Conservation (phyloP, 805 yeast species). For the Cyberlindnera subsufficiens region DNA sequence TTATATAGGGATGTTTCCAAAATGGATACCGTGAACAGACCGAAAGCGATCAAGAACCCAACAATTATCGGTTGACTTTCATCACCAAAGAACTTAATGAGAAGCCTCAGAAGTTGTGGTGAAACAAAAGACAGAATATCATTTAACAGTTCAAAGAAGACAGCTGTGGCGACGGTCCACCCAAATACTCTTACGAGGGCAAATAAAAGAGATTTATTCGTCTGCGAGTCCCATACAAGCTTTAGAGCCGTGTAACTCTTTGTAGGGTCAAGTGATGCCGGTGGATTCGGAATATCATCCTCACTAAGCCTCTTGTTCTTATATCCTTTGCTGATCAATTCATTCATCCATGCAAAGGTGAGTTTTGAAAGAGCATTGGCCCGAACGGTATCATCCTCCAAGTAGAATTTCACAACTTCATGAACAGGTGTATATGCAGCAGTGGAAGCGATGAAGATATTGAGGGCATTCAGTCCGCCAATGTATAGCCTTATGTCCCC, state of each 20-base stretch:
- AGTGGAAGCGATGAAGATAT: slow-evolving; percentile 16
- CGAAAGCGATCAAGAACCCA: slow-evolving; percentile 58
- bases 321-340: slow-evolving; percentile 74
- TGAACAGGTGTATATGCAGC: slow-evolving; percentile 32
- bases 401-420: slow-evolving; percentile 30
- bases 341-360: slow-evolving; percentile 90
- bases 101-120: slow-evolving; percentile 70
- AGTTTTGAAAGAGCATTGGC: slow-evolving; percentile 72
- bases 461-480: slow-evolving; percentile 2
- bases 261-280: slow-evolving; percentile 55
- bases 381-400: slow-evolving; percentile 38
- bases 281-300: slow-evolving; percentile 75
- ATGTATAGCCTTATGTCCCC: slow-evolving; percentile 22
- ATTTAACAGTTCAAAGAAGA: slow-evolving; percentile 63
- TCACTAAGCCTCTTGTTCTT: slow-evolving; percentile 38
- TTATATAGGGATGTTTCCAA: slow-evolving; percentile 58
- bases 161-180: slow-evolving; percentile 60
- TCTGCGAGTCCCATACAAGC: slow-evolving; percentile 55
- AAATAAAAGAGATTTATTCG: slow-evolving; percentile 42
- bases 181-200: slow-evolving; percentile 76
- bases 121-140: slow-evolving; percentile 82
- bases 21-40: slow-evolving; percentile 59
- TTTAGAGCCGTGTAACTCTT: slow-evolving; percentile 45
- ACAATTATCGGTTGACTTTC: slow-evolving; percentile 30
- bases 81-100: slow-evolving; percentile 53